Base-by-base conservation (phyloP, 2,329 filamentous ascomycete species). In the Chaetomium sp. region DNA sequence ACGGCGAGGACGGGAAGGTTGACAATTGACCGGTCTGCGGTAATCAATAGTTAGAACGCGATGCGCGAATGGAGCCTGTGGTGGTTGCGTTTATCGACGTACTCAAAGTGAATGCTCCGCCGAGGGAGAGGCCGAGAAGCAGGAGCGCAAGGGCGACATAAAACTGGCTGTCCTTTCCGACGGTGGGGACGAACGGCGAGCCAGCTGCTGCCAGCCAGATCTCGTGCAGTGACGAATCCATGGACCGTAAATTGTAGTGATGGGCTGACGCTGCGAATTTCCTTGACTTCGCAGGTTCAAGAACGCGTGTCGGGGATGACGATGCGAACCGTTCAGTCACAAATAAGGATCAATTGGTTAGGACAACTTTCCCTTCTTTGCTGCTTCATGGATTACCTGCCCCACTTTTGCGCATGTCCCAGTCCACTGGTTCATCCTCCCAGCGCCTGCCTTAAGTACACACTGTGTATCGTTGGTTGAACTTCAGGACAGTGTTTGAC, bases 191-290 rank as follows among this genome's bases (percentile, higher is more conserved):
- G 76, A 94, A 97, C 61, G 91, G 89, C 77, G 84, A 88, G 80
- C 84, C 83, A 74, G 88, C 83, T 76, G 91, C 89, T 80, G 89
- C 88, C 80, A 95, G 87, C 92, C 92, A 97, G 77, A 95, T 81
- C 73, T 94, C 85, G 75, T 87, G 85, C 73, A 95, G 78, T 79
- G 88, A 89, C 69, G 85, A 82, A 82, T 88, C 86, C 85, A 89
- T 88, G 76, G 77, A 79, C 67, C 62, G 62, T 58, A 54, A 43
- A 47, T 48, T 27, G 19, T 27, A 27, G 19, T 27, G 19, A 27
- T 14, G 19, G 14, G 35, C 43, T 36, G 27, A 45, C 38, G 14
- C 35, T 44, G 45, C 11, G 40, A 36, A 33, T 46, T 46, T 33
- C 5, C 43, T 11, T 27, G 11, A 12, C n/a, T 36, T 41, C 1